Percentiles rank a stretch among this genome's conserved stretches.
Evolutionary conservation across 1,284 basidiomycete species (phyloP).

Genomic region (Trichosporon asahii): DNA sequence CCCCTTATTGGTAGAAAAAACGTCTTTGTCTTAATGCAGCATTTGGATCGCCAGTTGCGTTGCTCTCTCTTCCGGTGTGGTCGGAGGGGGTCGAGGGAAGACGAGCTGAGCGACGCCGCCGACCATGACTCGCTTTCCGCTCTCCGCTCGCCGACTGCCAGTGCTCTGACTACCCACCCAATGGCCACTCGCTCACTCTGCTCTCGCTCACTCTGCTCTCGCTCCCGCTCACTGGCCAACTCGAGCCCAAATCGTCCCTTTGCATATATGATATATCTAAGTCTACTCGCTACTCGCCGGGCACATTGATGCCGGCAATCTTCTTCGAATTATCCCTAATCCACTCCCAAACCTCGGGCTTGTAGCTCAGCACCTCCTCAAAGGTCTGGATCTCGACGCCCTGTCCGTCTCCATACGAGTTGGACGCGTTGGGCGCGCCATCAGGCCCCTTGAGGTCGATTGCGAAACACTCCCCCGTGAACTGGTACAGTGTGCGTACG

Average conservation of each 20-base stretch:
- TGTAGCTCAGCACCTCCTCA: conserved; percentile 25
- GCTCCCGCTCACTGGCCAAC: too few species aligned
- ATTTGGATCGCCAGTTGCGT: background rate
- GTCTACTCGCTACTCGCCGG: conserved; percentile 14
- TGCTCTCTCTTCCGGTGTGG: too few species aligned
- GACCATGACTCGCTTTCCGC: too few species aligned
- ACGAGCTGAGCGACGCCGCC: too few species aligned
- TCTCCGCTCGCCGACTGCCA: too few species aligned
- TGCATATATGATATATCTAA: background rate
- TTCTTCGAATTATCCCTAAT: conserved; percentile 7
- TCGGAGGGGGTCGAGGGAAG: too few species aligned
- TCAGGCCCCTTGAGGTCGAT: conserved; percentile 48
- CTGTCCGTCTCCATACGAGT: conserved; percentile 44
- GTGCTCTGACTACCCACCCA: too few species aligned
- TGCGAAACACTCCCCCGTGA: conserved; percentile 47
- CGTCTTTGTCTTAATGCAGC: background rate
- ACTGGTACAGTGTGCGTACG: conserved; percentile 46
- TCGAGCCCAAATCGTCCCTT: background rate
- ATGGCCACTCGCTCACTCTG: too few species aligned
- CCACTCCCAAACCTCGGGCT: conserved; percentile 13
- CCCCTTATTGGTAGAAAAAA: too few species aligned
- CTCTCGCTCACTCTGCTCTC: too few species aligned
- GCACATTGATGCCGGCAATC: conserved; percentile 19
- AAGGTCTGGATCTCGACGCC: conserved; percentile 37
- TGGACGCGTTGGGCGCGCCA: conserved; percentile 36